phyloP scores from a whole-genome alignment of 495 filamentous ascomycete species.

The Podospora comata region DNA sequence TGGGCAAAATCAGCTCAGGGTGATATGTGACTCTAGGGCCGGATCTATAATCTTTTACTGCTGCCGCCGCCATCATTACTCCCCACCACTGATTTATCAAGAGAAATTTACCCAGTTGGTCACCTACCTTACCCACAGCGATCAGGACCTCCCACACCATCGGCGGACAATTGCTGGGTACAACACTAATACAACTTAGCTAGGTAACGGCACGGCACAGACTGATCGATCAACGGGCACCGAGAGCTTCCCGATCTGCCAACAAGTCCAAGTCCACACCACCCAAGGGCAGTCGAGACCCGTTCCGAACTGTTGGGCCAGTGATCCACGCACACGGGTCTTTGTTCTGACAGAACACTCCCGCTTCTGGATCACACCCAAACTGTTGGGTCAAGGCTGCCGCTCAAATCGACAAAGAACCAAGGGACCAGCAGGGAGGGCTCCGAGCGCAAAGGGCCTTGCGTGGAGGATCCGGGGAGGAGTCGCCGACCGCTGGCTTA shows the following conservation, averaged over 20 bases:
- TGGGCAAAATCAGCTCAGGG: not conserved
- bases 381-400: not conserved
- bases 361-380: constrained; percentile 8
- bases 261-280: not conserved
- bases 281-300: not conserved
- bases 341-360: not conserved
- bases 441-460: not conserved
- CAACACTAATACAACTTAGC: not conserved
- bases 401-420: not conserved
- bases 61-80: not conserved
- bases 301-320: not conserved
- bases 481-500: not conserved
- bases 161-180: not conserved
- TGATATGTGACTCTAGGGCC: not conserved
- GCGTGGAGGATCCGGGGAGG: not conserved
- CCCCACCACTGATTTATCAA: not conserved
- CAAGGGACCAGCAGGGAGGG: not conserved
- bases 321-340: constrained; percentile 4
- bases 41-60: not conserved
- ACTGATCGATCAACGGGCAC: not conserved
- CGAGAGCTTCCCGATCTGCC: not conserved
- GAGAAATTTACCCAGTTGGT: not conserved
- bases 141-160: not conserved
- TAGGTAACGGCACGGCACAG: not conserved
- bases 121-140: not conserved